Conservation (phyloP, 2,329 filamentous ascomycete genomes). For the Alternaria triticimaculans region DNA sequence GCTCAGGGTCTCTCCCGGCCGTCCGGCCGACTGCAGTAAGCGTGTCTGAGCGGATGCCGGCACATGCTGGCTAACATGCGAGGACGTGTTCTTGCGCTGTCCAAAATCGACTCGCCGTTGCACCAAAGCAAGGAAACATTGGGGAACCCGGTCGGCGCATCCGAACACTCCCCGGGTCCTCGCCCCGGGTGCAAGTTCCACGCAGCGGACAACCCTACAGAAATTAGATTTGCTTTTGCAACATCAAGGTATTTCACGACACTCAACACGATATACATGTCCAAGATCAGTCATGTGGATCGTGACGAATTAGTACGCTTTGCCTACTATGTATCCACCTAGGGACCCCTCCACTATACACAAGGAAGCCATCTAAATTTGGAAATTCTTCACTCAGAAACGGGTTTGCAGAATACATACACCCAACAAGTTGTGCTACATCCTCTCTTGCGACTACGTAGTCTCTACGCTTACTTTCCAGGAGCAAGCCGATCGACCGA, state of each 20-base stretch:
- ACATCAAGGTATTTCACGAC: not conserved
- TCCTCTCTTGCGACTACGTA: not conserved
- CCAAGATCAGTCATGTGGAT: not conserved
- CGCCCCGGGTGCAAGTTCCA: not conserved
- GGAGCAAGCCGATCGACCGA: not conserved
- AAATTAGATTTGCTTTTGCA: not conserved
- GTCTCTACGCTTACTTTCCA: not conserved
- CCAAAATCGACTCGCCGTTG: not conserved
- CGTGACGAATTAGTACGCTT: not conserved
- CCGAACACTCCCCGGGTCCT: not conserved
- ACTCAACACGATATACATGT: not conserved
- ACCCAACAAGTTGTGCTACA: not conserved
- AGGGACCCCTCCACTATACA: not conserved
- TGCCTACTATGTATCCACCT: not conserved
- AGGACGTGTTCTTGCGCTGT: not conserved
- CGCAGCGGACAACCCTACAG: not conserved
- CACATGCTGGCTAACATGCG: slow-evolving; percentile 3
- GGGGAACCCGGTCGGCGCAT: slow-evolving; percentile 1
- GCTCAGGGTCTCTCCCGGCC: slow-evolving; percentile 17
- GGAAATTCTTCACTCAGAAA: not conserved
- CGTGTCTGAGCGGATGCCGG: slow-evolving; percentile 5
- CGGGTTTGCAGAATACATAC: not conserved
- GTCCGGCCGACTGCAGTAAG: slow-evolving; percentile 14
- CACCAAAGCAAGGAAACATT: not conserved
- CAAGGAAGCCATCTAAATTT: not conserved